Evolutionary conservation across 208 protist genomes (phyloP), one percentile per base, ranked within the genome.

Genomic region (Trypanosoma lewisi): DNA sequence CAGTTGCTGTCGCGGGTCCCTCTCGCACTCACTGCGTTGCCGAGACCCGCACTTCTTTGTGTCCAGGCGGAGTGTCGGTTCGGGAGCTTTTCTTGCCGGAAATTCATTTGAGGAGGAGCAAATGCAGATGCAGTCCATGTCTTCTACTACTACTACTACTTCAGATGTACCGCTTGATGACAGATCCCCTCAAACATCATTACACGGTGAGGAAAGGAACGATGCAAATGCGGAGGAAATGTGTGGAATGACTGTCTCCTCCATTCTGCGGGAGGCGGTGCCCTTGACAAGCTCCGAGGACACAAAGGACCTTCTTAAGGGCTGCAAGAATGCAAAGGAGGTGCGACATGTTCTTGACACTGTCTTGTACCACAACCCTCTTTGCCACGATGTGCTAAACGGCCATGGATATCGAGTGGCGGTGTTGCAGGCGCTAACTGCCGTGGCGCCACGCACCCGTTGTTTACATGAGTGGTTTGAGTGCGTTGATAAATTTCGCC

Each of bases 391-490:
- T 57, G 53, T 87, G 23, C 63, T 93, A 19, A 96, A 96, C 67
- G 89, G 89, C 17, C 86, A 93, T 54, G 87, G 85, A 6, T 96
- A 78, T 67, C 84, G 89, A 16, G 89, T 93, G 44, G 61, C 73
- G 2, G 71, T 93, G 9, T 53, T 96, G 57, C 85, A 89, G 60
- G 41, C 82, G 37, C 66, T 96, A 30, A 92, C 86, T 2, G 61
- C 47, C 37, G 74, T 80, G 1, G 86, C 82, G 0, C 77, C 82
- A 23, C 79, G 78, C 27, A 78, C 63, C 11, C 54, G 73, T 23
- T 76, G 72, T 49, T 75, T 92, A 68, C 37, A 79, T 49, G 86
- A 91, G 72, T 93, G 86, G 86, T 91, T 88, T 65, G 89, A 91
- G 48, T 92, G 82, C 55, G 68, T 87, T 0, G 37, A 72, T 33